Base-by-base conservation (phyloP, 163 green algal species). In the Chlamydomonas reinhardtii region DNA sequence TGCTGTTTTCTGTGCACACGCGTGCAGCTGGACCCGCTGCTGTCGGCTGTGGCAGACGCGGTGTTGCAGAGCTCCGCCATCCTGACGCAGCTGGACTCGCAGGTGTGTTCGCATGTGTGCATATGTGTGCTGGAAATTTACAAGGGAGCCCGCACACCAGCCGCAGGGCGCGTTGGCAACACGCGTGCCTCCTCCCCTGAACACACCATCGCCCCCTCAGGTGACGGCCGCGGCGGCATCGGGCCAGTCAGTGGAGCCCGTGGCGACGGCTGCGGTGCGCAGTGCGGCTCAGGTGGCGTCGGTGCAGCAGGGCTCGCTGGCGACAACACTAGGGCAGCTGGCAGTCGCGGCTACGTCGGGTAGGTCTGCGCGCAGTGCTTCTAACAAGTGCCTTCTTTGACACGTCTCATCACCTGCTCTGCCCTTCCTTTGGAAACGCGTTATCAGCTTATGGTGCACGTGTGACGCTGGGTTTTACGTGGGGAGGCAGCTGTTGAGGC, bases 251-350 rank as follows among this genome's bases (percentile, higher is more conserved):
- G 19, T 85, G 8, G 31, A 85, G 8, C 4, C 34, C 31, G 48
- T 56, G 48, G 48, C 48, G 19, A 24, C 66, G 4, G 22, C 35
- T 2, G 32, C 74, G 52, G 54, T 64, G 20, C 68, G n/a, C 39
- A 72, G 32, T 34, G 79, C 79, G 12, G 79, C 79, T 11, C 80
- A 86, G 69, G 64, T 86, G 11, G 34, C 70, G 2, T 66, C 80
- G 12, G 80, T 86, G 39, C 56, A 76, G 34, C 70, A 79, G 54
- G 59, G 56, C 20, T 62, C 54, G 6, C 48, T 86, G 70, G 29
- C 70, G 29, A 16, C 34, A 0, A 56, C 80, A 17, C 56, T 86
- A 27, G 19, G 25, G 25, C 14, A 64, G 70, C 52, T 86, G 70
- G 69, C 70, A 6, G 69, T 27, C 12, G 80, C 80, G 11, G 80